Base-by-base conservation (phyloP, 2,329 filamentous ascomycete species). In the Pseudogymnoascus sp. region DNA sequence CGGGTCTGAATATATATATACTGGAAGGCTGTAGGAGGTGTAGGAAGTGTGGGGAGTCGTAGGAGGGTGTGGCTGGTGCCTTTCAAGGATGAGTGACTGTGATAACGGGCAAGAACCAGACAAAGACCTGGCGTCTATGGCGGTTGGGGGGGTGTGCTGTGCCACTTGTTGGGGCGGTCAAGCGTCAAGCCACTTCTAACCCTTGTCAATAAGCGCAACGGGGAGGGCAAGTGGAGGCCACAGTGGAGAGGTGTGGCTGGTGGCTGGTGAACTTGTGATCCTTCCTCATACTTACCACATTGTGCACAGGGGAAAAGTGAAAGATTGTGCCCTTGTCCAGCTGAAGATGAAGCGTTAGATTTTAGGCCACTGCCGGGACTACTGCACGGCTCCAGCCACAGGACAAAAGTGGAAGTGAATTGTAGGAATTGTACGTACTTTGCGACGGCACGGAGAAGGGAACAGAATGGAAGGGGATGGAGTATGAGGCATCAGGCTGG, bases 91-190 rank as follows among this genome's bases (percentile, higher is more conserved):
- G 14, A 6, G 38, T 38, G 59, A 47, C 16, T 38, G 35, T 61
- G 59, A 23, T 47, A 47, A 47, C 33, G 59, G 59, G 50, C 50
- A 56, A 33, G 25, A 56, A 23, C 40, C 18, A 47, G 44, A 50
- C 50, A 56, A 31, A 53, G 23, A n/a, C 14, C 50, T 56, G 50
- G 50, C 50, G 50, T 56, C 50, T 56, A 56, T 56, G 50, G 50
- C 50, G 50, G n/a, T 56, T 56, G 25, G 50, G 23, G 50, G 47
- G 50, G 50, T 6, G 8, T 56, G 50, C 50, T 56, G 50, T 56
- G 50, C 50, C 50, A 56, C 28, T 56, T 18, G 25, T 18, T 33
- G 50, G 47, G 47, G 23, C 44, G n/a, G n/a, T 56, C 50, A 56
- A 56, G 50, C 50, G n/a, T 56, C 50, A 56, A 56, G 50, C 50